These are phyloP conservation scores for Neoboletus magnificus DNA, from an alignment of 768 basidiomycete genomes.

Conservation along the genomic window DNA sequence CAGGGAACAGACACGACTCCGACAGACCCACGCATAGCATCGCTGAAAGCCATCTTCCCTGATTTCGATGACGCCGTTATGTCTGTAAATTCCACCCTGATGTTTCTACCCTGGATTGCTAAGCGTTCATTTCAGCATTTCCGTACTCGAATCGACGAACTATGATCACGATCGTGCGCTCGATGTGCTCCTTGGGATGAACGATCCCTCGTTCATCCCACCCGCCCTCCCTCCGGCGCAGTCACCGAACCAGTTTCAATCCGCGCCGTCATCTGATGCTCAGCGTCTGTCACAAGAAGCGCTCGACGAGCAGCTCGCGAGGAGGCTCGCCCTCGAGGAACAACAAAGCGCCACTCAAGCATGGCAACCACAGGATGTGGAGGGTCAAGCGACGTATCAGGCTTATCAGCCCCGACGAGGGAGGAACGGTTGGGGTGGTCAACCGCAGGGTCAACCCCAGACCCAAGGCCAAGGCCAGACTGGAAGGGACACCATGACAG, in stretches of 20 bases:
- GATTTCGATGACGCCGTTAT: constrained; percentile 74
- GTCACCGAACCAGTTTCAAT: not conserved
- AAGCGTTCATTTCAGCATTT: constrained; percentile 41
- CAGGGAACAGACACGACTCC: not conserved
- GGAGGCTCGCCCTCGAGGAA: constrained; percentile 65
- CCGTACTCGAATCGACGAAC: constrained; percentile 69
- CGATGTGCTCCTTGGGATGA: constrained; percentile 79
- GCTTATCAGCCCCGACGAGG: constrained; percentile 25
- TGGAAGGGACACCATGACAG: constrained; percentile 54
- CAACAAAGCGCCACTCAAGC: constrained; percentile 31
- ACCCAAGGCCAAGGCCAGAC: constrained; percentile 16
- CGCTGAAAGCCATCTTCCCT: constrained; percentile 69
- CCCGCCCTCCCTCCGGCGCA: constrained; percentile 15
- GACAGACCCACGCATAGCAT: constrained; percentile 48
- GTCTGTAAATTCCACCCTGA: constrained; percentile 36
- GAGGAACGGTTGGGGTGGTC: constrained; percentile 1
- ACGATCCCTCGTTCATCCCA: constrained; percentile 69
- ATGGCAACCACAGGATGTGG: constrained; percentile 14
- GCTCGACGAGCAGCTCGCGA: constrained; percentile 77
- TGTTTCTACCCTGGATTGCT: not conserved
- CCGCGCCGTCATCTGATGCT: constrained; percentile 24
- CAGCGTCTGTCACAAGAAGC: constrained; percentile 51
- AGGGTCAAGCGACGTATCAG: constrained; percentile 16
- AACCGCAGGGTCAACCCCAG: not conserved
- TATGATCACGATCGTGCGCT: constrained; percentile 73